These are phyloP conservation scores for Echeveria elegans DNA, from an alignment of 164 flowering plant species.

Conservation along the genomic window DNA sequence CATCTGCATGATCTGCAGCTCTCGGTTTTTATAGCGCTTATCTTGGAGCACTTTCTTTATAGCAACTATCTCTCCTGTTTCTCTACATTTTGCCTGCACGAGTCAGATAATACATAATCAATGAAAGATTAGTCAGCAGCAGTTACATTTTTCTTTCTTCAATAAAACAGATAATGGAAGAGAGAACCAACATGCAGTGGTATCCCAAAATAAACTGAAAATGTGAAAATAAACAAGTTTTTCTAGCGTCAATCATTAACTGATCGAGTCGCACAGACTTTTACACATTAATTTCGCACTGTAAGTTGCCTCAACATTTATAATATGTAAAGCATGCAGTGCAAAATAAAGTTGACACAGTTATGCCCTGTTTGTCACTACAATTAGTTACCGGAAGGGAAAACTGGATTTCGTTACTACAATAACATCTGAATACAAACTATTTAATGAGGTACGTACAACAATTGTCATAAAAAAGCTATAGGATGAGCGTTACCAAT, in stretches of 20 bases:
- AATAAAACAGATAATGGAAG: not conserved
- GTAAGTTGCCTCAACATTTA: no score
- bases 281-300: not conserved
- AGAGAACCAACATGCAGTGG: not conserved
- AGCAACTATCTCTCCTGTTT: slow-evolving; percentile 92
- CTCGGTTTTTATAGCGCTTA: slow-evolving; percentile 94
- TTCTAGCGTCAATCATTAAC: not conserved
- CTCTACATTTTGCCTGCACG: slow-evolving; percentile 85
- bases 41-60: slow-evolving; percentile 97
- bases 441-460: no score
- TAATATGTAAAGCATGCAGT: no score
- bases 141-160: not conserved
- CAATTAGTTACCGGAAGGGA: not conserved
- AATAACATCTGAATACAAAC: not conserved
- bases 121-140: not conserved
- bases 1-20: slow-evolving; percentile 95
- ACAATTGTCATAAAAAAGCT: not conserved
- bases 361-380: no score
- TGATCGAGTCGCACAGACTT: not conserved
- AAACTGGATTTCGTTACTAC: not conserved
- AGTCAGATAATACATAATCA: slow-evolving; percentile 9
- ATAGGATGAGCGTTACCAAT: not conserved
- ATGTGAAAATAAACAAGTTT: not conserved
- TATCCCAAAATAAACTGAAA: not conserved
- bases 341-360: no score